Conservation (phyloP, 441 rosid genomes). For the Viola pubescens region DNA sequence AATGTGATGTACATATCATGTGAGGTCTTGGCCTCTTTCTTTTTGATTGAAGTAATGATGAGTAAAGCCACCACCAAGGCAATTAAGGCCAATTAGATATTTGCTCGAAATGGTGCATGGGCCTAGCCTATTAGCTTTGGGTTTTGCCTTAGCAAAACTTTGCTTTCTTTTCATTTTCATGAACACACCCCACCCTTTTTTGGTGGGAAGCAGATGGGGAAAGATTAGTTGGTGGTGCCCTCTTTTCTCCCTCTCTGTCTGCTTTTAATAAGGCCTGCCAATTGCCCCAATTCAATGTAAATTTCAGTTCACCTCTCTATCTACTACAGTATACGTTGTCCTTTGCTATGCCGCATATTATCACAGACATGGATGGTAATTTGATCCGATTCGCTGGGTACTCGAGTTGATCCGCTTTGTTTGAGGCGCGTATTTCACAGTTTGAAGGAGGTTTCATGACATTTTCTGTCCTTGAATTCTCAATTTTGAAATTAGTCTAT, state of each 20-base stretch:
- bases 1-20: too few relatives aligned
- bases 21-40: slow-evolving; percentile 19
- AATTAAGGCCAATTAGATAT: slow-evolving; percentile 20
- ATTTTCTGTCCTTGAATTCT: too few relatives aligned
- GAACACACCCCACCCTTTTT: neutral
- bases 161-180: slow-evolving; percentile 27
- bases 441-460: too few relatives aligned
- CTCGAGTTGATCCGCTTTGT: too few relatives aligned
- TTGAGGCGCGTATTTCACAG: too few relatives aligned
- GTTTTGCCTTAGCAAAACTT: slow-evolving; percentile 20
- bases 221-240: slow-evolving; percentile 15
- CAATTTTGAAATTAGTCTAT: too few relatives aligned
- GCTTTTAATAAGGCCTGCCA: slow-evolving; percentile 19
- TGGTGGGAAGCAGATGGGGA: slow-evolving; percentile 22
- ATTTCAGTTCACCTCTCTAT: neutral
- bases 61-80: slow-evolving; percentile 38
- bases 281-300: neutral
- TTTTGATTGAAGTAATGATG: slow-evolving; percentile 66
- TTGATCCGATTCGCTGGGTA: too few relatives aligned
- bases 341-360: neutral
- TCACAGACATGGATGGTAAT: too few relatives aligned
- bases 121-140: slow-evolving; percentile 15
- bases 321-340: neutral
- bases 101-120: slow-evolving; percentile 31
- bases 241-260: slow-evolving; percentile 21